These are phyloP conservation scores for Penstemon barbatus DNA, from an alignment of 257 asterid genomes.

Conservation along the genomic window DNA sequence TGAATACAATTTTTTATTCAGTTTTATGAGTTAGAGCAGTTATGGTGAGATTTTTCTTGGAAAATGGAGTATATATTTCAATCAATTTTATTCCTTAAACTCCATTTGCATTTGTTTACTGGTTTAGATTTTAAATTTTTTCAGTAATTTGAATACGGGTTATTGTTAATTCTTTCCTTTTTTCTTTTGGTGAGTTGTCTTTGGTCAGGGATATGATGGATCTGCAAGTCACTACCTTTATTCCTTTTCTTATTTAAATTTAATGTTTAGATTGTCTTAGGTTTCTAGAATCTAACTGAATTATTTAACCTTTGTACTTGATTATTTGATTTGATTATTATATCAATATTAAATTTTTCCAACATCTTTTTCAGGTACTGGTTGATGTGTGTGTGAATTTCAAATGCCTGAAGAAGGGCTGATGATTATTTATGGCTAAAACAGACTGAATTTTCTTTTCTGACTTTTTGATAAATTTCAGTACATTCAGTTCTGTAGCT, in stretches of 20 bases:
- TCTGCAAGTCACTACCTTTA: constrained; percentile 46
- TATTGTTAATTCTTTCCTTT: constrained; percentile 32
- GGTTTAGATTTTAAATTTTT: constrained; percentile 27
- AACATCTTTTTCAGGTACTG: constrained; percentile 29
- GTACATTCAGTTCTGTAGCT: constrained; percentile 20
- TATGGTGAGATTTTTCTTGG: not conserved
- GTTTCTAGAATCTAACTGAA: constrained; percentile 23
- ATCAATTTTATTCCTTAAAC: not conserved
- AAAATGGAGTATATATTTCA: not conserved
- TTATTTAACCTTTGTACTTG: constrained; percentile 26
- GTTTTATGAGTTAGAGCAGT: not conserved
- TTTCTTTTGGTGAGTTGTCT: constrained; percentile 46
- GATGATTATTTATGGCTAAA: constrained; percentile 25
- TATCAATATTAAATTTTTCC: not conserved
- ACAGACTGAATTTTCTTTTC: constrained; percentile 19
- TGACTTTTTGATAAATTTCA: constrained; percentile 23
- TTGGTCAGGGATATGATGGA: constrained; percentile 50
- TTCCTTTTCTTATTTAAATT: constrained; percentile 35
- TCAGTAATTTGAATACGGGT: constrained; percentile 6
- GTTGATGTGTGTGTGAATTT: constrained; percentile 24
- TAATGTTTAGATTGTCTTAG: constrained; percentile 28
- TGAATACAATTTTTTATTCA: not conserved
- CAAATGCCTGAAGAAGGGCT: constrained; percentile 14
- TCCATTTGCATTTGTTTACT: constrained; percentile 14
- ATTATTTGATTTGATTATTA: constrained; percentile 2